Evolutionary conservation across 2,329 filamentous ascomycete genomes (phyloP), one percentile per base, ranked within the genome.

Genomic region (Akanthomyces muscarius): DNA sequence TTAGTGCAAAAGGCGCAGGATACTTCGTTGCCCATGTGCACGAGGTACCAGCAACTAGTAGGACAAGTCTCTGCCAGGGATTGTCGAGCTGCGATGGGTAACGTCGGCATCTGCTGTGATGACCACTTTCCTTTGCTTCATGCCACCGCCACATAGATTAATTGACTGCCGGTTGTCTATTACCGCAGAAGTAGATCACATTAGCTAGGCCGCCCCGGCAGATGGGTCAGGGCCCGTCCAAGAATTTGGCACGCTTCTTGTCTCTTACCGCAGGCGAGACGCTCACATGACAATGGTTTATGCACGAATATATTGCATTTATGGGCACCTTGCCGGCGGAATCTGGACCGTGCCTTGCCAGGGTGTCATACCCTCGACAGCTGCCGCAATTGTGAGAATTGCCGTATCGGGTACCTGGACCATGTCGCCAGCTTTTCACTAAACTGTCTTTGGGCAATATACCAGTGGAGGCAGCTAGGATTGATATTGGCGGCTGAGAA

Each of bases 251-350:
- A 28, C 41, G 13, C 1, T 18, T 10, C 23, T 33, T 23, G 18
- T 30, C 8, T 51, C 36, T 51, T n/a, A 21, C 25, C 13, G n/a
- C 44, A 28, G 10, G 18, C 13, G 48, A 21, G 36, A 42, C 18
- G 38, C 57, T 60, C 38, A 18, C 47, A 52, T 30, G 47, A 60
- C 36, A 44, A 36, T 51, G 30, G 2, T 28, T 5, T 28, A 18
- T 60, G 47, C 57, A 60, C 1, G 18, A 52, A 44, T 45, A 52
- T 13, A 60, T 60, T 60, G 41, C 14, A 60, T 42, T 52, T 23
- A 38, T 52, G 23, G 28, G 33, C 10, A 21, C 23, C 16, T 42
- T 5, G 11, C 5, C 14, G 33, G 2, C 7, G 33, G 33, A 14
- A 50, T 41, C 4, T 13, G 3, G 41, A 13, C 53, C 13, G 33